phyloP scores from a whole-genome alignment of 2,329 filamentous ascomycete species.

The Colletotrichum incanum region DNA sequence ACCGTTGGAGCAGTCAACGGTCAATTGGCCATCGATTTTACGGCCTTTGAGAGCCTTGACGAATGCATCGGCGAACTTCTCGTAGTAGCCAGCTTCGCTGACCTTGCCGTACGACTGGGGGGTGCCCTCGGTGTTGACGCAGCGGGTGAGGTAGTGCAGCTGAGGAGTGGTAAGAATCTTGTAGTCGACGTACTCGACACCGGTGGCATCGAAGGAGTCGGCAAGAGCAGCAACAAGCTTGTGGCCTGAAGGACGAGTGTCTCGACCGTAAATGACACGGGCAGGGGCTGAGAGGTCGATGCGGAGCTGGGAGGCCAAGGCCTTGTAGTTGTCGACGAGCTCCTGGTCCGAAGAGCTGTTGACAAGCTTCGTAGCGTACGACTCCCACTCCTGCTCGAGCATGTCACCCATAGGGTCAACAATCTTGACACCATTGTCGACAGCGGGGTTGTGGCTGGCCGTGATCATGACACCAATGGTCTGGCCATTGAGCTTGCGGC shows the following conservation, averaged over 20 bases:
- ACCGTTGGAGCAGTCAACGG: slow-evolving; percentile 96
- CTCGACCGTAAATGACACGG: slow-evolving; percentile 90
- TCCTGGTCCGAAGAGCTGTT: slow-evolving; percentile 85
- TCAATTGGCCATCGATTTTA: slow-evolving; percentile 81
- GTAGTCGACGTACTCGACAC: slow-evolving; percentile 84
- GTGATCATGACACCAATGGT: slow-evolving; percentile 98
- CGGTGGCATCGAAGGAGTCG: slow-evolving; percentile 83
- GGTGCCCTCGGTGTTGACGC: slow-evolving; percentile 92
- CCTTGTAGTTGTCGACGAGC: slow-evolving; percentile 82
- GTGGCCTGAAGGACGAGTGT: slow-evolving; percentile 93
- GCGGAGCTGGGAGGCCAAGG: slow-evolving; percentile 82
- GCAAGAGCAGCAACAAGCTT: slow-evolving; percentile 84
- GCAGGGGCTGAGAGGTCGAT: slow-evolving; percentile 80
- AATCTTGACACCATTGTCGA: slow-evolving; percentile 94
- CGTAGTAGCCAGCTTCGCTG: slow-evolving; percentile 93
- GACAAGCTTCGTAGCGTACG: slow-evolving; percentile 88
- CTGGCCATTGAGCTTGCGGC: slow-evolving; percentile 89
- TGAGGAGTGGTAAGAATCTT: slow-evolving; percentile 97
- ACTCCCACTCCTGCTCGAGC: slow-evolving; percentile 96
- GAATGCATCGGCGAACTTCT: slow-evolving; percentile 91
- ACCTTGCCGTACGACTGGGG: slow-evolving; percentile 90
- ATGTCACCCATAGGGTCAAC: slow-evolving; percentile 99
- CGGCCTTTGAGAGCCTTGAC: slow-evolving; percentile 84
- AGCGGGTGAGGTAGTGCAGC: slow-evolving; percentile 95
- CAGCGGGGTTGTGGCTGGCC: slow-evolving; percentile 90